Conservation (phyloP, 257 asterid genomes). For the Eucommia ulmoides region DNA sequence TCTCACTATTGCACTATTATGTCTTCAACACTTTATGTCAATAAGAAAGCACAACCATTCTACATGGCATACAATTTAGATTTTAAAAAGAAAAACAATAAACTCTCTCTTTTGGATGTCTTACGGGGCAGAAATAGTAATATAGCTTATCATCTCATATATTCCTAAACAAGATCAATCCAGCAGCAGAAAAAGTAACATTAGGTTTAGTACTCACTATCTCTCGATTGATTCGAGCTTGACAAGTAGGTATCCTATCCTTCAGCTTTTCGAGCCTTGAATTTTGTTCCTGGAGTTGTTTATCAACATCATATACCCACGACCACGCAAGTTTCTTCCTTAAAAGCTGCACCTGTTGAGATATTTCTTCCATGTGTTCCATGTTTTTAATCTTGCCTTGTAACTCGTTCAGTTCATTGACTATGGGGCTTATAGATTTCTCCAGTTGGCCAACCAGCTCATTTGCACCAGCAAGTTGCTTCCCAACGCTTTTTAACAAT, state of each 20-base stretch:
- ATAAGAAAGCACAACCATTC: too few relatives aligned
- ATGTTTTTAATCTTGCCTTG: slow-evolving; percentile 67
- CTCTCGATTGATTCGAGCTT: slow-evolving; percentile 48
- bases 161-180: too few relatives aligned
- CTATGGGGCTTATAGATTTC: slow-evolving; percentile 51
- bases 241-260: slow-evolving; percentile 58
- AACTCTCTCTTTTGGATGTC: too few relatives aligned
- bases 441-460: slow-evolving; percentile 64
- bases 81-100: too few relatives aligned
- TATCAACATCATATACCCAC: slow-evolving; percentile 67
- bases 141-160: too few relatives aligned
- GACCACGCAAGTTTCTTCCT: slow-evolving; percentile 92
- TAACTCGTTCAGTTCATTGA: slow-evolving; percentile 73
- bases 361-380: slow-evolving; percentile 77
- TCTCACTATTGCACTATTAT: too few relatives aligned
- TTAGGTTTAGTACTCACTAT: slow-evolving; percentile 40
- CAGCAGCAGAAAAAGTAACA: too few relatives aligned
- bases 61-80: too few relatives aligned
- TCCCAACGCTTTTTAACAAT: slow-evolving; percentile 48
- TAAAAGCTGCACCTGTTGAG: slow-evolving; percentile 48
- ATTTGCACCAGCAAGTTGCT: slow-evolving; percentile 44
- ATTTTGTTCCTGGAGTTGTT: slow-evolving; percentile 37
- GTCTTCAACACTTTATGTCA: too few relatives aligned
- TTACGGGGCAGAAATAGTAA: too few relatives aligned
- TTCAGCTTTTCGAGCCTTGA: slow-evolving; percentile 42